Base-by-base conservation (phyloP, 495 filamentous ascomycete species). In the Symbiotaphrina buchneri region DNA sequence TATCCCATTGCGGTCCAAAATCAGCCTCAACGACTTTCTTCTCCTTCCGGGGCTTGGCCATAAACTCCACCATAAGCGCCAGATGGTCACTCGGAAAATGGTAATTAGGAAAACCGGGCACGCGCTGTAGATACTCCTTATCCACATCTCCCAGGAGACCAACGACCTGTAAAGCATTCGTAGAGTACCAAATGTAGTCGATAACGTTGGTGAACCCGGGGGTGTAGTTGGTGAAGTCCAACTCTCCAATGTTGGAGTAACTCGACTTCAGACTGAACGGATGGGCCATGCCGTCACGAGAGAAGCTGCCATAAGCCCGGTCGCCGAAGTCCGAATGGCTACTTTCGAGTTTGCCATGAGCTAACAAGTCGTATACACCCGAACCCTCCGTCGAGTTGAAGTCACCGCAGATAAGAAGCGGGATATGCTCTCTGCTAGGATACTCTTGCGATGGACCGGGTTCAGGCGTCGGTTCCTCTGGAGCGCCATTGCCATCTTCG, bases 51-150 rank as follows among this genome's bases (percentile, higher is more conserved):
- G 65, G 63, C 55, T 93, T 94, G 53, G 95, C 71, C 34, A 71
- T 63, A 52, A 94, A 93, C 54, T 95, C 81, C 34, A 79, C 75
- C 55, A 82, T 68, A 41, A 97, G 67, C 51, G 83, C 77, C 42
- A 97, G 66, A 53, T 97, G 87, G 51, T 97, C 87, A 49, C 81
- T 87, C 1, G 90, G 90, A 56, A 93, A 94, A 54, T 95, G 87
- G 47, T 76, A 84, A 43, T 95, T 91, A 7, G 87, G 87, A 52
- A 95, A 97, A 0, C 87, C 87, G 3, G 87, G 87, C 4, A 94
- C 82, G 27, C 71, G 63, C 41, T 74, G 71, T 34, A 97, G 71
- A 50, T 95, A 91, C 8, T 87, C 70, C 44, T 69, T 67, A 51
- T 97, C 90, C 7, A 93, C 79, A 22, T 85, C 71, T 5, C 87